A percentile compares a stretch with the other conserved stretches of the same genome.
Evolutionary conservation across 2,329 filamentous ascomycete species (phyloP).

Genomic region (Raffaelea arxii): DNA sequence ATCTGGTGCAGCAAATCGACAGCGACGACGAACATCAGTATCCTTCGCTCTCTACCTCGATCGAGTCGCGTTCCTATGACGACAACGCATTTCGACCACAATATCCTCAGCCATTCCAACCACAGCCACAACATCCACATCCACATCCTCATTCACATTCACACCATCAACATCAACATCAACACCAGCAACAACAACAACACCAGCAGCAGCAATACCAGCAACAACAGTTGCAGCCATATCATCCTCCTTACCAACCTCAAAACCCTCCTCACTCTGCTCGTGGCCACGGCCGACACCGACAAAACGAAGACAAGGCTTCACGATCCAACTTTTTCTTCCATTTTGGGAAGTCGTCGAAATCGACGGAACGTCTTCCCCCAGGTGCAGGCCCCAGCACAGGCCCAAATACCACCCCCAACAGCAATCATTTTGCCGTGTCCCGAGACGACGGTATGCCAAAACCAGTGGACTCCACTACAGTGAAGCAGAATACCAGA

Average conservation of each 20-base stretch:
- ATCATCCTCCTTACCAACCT: constrained; percentile 14
- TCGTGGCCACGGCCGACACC: constrained; percentile 12
- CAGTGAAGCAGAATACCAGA: constrained; percentile 20
- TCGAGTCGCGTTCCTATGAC: constrained; percentile 13
- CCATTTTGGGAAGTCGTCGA: constrained; percentile 38
- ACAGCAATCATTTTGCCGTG: constrained; percentile 23
- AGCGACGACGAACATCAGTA: constrained; percentile 18
- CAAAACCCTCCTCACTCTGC: constrained; percentile 12
- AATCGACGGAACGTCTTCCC: constrained; percentile 25
- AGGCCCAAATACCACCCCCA: neutral
- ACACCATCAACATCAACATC: constrained; percentile 14
- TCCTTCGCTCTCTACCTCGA: constrained; percentile 18
- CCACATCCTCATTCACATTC: constrained; percentile 16
- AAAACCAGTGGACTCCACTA: constrained; percentile 22
- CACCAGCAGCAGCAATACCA: constrained; percentile 15
- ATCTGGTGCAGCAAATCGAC: constrained; percentile 19
- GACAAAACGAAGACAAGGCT: constrained; percentile 29
- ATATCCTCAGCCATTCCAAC: constrained; percentile 1
- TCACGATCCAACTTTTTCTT: constrained; percentile 40
- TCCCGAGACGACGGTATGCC: constrained; percentile 28
- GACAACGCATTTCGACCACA: neutral
- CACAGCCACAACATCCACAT: constrained; percentile 7
- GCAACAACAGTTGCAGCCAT: constrained; percentile 14
- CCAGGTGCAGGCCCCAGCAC: neutral
- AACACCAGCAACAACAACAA: constrained; percentile 14